phyloP scores from a whole-genome alignment of 108 stramenopile genomes.

The Mediolabrus comicus region DNA sequence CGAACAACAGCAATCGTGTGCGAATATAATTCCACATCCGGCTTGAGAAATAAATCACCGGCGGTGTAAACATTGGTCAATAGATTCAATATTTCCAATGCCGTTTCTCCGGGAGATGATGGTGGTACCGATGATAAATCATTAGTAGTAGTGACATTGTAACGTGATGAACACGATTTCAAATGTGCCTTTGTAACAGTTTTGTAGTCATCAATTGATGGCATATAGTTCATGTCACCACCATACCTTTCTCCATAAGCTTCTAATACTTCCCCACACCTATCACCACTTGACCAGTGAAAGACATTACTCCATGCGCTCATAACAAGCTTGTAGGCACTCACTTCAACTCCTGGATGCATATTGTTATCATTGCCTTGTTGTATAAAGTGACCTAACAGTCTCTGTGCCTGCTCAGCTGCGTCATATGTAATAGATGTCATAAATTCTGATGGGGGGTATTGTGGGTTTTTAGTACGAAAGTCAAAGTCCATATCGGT shows the following conservation, averaged over 20 bases:
- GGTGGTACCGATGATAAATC: background rate
- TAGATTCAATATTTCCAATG: conserved; percentile 14
- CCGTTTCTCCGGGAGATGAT: conserved; percentile 35
- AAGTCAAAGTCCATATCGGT: conserved; percentile 22
- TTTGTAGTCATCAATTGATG: conserved; percentile 28
- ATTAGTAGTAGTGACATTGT: too few species aligned
- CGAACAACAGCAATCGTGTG: conserved; percentile 18
- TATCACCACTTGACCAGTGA: conserved; percentile 20
- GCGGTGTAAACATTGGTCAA: conserved; percentile 17
- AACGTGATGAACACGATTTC: conserved; percentile 24
- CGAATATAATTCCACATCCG: conserved; percentile 31
- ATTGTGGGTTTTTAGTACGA: conserved; percentile 19
- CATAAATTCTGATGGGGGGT: conserved; percentile 31
- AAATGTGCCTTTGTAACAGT: conserved; percentile 30
- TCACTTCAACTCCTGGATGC: conserved; percentile 15
- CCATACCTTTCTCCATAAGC: conserved; percentile 40
- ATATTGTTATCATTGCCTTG: background rate
- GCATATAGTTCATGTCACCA: conserved; percentile 39
- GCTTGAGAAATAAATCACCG: conserved; percentile 38
- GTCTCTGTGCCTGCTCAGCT: background rate
- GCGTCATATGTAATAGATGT: conserved; percentile 7
- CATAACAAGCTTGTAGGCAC: conserved; percentile 34
- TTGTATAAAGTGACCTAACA: conserved; percentile 16
- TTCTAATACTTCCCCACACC: conserved; percentile 30
- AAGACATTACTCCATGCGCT: conserved; percentile 20